phyloP scores from a whole-genome alignment of 768 basidiomycete species.

The Amanita pallidorosea region DNA sequence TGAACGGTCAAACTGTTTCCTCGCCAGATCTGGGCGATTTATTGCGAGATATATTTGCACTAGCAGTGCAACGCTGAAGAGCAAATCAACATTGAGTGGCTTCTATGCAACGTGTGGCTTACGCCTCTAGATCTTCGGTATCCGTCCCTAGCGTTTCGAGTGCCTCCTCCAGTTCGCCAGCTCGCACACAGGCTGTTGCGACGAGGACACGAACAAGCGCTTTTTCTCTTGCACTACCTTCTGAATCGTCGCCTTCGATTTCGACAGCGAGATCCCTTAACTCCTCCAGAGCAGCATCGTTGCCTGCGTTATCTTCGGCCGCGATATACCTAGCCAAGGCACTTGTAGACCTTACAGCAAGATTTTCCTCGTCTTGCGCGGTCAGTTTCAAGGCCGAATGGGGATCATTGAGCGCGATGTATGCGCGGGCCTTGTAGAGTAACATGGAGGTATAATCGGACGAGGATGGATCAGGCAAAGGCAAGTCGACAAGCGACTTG shows the following conservation, averaged over 20 bases:
- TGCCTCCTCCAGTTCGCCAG: slow-evolving; percentile 86
- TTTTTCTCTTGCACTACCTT: slow-evolving; percentile 58
- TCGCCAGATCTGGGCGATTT: slow-evolving; percentile 77
- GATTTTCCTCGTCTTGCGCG: slow-evolving; percentile 46
- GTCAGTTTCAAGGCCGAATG: slow-evolving; percentile 46
- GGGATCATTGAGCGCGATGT: slow-evolving; percentile 59
- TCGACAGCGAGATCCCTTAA: slow-evolving; percentile 81
- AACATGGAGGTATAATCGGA: slow-evolving; percentile 53
- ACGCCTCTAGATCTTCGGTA: slow-evolving; percentile 83
- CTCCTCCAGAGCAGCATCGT: slow-evolving; percentile 62
- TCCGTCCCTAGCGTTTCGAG: slow-evolving; percentile 76
- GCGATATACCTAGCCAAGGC: slow-evolving; percentile 65
- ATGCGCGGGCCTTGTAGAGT: slow-evolving; percentile 72
- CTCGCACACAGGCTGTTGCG: slow-evolving; percentile 77
- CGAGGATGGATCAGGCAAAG: slow-evolving; percentile 50
- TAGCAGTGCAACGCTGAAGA: slow-evolving; percentile 61
- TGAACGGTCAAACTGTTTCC: slow-evolving; percentile 74
- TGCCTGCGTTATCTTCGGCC: slow-evolving; percentile 28
- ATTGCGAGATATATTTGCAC: slow-evolving; percentile 89
- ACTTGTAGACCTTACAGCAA: slow-evolving; percentile 58
- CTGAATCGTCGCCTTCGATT: slow-evolving; percentile 70
- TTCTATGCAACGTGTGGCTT: slow-evolving; percentile 20
- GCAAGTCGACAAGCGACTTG: slow-evolving; percentile 42
- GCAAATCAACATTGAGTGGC: background rate
- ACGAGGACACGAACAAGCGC: slow-evolving; percentile 69